Evolutionary conservation across 2,329 filamentous ascomycete species (phyloP), one percentile per base, ranked within the genome.

Genomic region (Arthrobotrys conoides): DNA sequence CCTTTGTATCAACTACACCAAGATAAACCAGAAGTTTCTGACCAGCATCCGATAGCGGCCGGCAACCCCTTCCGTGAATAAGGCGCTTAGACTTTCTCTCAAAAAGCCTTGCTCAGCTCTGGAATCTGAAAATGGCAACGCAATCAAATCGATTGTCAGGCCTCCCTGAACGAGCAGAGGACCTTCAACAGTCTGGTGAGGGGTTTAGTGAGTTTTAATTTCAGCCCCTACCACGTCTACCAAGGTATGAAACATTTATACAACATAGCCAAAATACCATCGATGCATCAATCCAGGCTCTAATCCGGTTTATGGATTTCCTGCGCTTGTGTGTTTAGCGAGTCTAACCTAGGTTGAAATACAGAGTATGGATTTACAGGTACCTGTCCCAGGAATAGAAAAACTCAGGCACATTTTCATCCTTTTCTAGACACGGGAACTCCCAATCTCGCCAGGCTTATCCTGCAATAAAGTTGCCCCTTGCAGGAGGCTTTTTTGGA

Each of bases 191-290:
- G 41, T 16, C n/a, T 20, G 49, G 49, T 73, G 70, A 73, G 70
- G 57, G 61, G 70, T 66, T 73, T 73, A 59, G 46, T 66, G 24
- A 59, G 27, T 66, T 73, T 66, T 66, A 73, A 66, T 66, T 51
- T 64, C 38, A 71, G 38, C 68, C 68, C 41, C 44, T 59, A 48
- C 66, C 66, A 70, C 61, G 68, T 65, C 46, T 66, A 41, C 70
- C 61, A 73, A 65, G 33, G 61, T 59, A 66, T 66, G 70, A 73
- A 73, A 73, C 70, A 67, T 66, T 66, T 66, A 73, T 61, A 66
- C 61, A 48, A 59, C 70, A 73, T 73, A 66, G 70, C 70, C 70
- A 73, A 67, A 73, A 73, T 66, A 6, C 20, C 48, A 46, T 46
- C n/a, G 44, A 46, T 51, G 48, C 22, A 59, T 30, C 20, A 30